Evolutionary conservation across 2,329 filamentous ascomycete species (phyloP), one percentile per base, ranked within the genome.

Genomic region (Monosporascus sp.): DNA sequence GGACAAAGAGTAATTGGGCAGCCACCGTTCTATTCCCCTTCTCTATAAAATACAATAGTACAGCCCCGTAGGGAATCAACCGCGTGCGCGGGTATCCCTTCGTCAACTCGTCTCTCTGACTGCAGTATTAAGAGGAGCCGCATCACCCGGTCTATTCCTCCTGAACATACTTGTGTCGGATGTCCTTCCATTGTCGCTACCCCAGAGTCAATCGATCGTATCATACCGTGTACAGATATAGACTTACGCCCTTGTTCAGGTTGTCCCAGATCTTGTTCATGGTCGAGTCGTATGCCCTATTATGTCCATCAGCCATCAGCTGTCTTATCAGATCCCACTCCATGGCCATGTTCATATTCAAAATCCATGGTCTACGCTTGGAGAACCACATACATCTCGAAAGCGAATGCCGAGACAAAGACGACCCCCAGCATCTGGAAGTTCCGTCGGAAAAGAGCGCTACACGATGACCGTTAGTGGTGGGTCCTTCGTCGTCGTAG

Each of bases 111-210:
- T 45, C 46, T 35, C 48, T 24, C 44, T 31, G n/a, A 17, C 15
- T 47, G 31, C 31, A 35, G 31, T 38, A 15, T 9, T 31, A 18
- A 35, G 31, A 35, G 39, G 27, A 45, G 24, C 53, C 38, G 37
- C 49, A 41, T n/a, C 35, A 47, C 17, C 47, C 31, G 35, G 38
- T 52, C 56, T 65, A 63, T 60, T 78, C 82, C 55, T 80, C 79
- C 75, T 89, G 76, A 67, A 96, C 73, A 75, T 96, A 99, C 75
- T 82, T 87, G 73, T 86, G 78, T 78, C 95, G 93, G 79, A 99
- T 97, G 73, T 99, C 94, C 83, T 97, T 97, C 94, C 94, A 97
- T 95, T 97, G 93, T 69, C 93, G 90, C 93, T 97, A 69, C 64
- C 47, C 46, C 20, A 35, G 48, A 48, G 63, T 73, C 59, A 75